phyloP scores from a whole-genome alignment of 495 filamentous ascomycete species.

The Neurospora sp. region DNA sequence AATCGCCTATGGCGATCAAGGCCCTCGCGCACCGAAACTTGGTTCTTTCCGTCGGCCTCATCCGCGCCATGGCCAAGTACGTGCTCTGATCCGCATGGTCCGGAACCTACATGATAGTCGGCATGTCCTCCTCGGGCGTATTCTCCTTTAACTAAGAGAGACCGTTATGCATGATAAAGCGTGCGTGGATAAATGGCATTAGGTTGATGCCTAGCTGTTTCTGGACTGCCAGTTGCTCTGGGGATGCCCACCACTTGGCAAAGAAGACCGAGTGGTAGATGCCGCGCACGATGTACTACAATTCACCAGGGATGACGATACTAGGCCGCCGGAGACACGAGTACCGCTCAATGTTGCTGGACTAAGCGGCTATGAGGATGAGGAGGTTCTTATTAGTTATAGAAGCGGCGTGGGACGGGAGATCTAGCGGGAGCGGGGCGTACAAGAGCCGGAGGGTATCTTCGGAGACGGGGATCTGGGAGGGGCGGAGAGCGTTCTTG shows the following conservation, averaged over 20 bases:
- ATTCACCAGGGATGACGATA: not conserved
- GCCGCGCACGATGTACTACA: constrained; percentile 7
- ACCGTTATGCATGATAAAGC: not conserved
- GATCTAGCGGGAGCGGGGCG: constrained; percentile 6
- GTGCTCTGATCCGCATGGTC: not conserved
- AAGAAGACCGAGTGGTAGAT: constrained; percentile 8
- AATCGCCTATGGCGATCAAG: not conserved
- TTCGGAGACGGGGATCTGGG: not conserved
- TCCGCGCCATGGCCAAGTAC: not conserved
- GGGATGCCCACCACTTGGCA: constrained; percentile 1
- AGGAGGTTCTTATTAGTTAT: constrained; percentile 9
- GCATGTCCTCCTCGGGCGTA: not conserved
- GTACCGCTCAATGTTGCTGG: constrained; percentile 12
- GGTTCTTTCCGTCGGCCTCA: not conserved
- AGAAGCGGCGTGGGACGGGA: constrained; percentile 3
- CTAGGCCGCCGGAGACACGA: constrained; percentile 8
- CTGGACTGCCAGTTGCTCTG: not conserved
- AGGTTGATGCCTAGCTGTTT: not conserved
- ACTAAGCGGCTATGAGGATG: constrained; percentile 11
- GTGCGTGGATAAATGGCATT: not conserved
- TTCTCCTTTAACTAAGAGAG: not conserved
- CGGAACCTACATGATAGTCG: not conserved
- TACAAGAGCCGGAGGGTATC: constrained; percentile 2
- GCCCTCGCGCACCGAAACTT: not conserved
- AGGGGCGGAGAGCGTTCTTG: not conserved